These are phyloP conservation scores for Castanospermum australe DNA, from an alignment of 306 rosid genomes.

Conservation along the genomic window DNA sequence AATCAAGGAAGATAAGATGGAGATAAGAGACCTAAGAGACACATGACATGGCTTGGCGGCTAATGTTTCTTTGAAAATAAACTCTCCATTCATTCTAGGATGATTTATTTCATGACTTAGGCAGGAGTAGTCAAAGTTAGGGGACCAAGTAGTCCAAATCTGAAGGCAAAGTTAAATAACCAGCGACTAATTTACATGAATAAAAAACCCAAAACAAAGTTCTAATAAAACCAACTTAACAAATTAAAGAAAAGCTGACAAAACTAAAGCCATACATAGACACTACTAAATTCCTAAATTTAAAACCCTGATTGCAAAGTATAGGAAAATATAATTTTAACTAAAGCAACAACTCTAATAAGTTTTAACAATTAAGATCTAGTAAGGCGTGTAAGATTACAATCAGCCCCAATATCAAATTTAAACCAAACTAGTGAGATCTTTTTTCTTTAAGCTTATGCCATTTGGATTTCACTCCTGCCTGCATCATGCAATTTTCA, in stretches of 20 bases:
- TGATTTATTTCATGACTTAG: background rate
- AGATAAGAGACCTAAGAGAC: conserved; percentile 4
- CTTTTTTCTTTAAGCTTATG: too few species aligned
- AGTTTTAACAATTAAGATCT: background rate
- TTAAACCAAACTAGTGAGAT: too few species aligned
- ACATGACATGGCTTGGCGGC: background rate
- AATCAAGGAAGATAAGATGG: background rate
- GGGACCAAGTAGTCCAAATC: background rate
- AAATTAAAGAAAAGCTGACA: background rate
- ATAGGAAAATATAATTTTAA: background rate
- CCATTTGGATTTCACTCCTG: too few species aligned
- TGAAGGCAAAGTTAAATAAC: background rate
- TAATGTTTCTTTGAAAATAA: background rate
- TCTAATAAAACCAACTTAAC: background rate
- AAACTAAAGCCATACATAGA: background rate
- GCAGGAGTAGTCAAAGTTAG: background rate
- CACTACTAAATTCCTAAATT: background rate
- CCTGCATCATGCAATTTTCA: too few species aligned
- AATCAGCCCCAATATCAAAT: too few species aligned
- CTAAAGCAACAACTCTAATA: background rate
- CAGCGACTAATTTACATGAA: background rate
- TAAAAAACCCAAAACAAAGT: background rate
- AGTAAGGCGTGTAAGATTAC: background rate
- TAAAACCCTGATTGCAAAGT: background rate
- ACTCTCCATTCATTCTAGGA: conserved; percentile 2